A percentile compares a stretch with the other conserved stretches of the same genome.
phyloP scores from a whole-genome alignment of 257 asterid genomes.

The Lavandula angustifolia region DNA sequence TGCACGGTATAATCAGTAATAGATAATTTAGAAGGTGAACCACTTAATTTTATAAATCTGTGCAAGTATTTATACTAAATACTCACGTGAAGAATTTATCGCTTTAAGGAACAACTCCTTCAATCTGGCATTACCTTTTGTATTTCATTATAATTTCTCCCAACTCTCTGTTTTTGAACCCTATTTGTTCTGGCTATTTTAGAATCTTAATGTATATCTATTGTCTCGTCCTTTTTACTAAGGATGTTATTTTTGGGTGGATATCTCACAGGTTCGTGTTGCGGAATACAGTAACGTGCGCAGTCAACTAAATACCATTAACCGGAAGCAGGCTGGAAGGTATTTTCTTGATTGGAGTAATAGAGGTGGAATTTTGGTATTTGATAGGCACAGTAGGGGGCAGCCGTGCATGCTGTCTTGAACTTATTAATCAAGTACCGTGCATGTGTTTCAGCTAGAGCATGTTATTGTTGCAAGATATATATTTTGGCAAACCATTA shows the following conservation, averaged over 20 bases:
- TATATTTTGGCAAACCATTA: not conserved
- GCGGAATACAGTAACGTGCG: slow-evolving; percentile 85
- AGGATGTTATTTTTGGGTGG: slow-evolving; percentile 32
- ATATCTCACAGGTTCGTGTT: slow-evolving; percentile 74
- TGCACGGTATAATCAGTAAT: slow-evolving; percentile 3
- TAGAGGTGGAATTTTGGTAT: slow-evolving; percentile 3
- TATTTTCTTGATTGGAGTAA: slow-evolving; percentile 34
- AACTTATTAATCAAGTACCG: slow-evolving; percentile 7
- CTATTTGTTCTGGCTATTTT: not conserved
- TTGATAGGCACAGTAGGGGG: not conserved
- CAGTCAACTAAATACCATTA: slow-evolving; percentile 88
- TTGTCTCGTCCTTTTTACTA: slow-evolving; percentile 5
- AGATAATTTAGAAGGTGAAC: not conserved
- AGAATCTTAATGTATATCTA: not conserved
- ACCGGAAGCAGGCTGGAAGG: slow-evolving; percentile 88
- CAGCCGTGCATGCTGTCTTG: not conserved
- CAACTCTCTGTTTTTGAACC: not conserved
- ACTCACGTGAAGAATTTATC: not conserved
- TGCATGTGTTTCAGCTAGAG: slow-evolving; percentile 10
- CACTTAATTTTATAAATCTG: not conserved
- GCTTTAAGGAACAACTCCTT: slow-evolving; percentile 12
- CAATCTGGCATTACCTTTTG: slow-evolving; percentile 16
- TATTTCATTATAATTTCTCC: not conserved
- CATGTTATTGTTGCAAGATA: slow-evolving; percentile 2
- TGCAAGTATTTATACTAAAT: slow-evolving; percentile 1